Evolutionary conservation across 1,139 yeast species (phyloP).

Genomic region (Diutina catenulata): DNA sequence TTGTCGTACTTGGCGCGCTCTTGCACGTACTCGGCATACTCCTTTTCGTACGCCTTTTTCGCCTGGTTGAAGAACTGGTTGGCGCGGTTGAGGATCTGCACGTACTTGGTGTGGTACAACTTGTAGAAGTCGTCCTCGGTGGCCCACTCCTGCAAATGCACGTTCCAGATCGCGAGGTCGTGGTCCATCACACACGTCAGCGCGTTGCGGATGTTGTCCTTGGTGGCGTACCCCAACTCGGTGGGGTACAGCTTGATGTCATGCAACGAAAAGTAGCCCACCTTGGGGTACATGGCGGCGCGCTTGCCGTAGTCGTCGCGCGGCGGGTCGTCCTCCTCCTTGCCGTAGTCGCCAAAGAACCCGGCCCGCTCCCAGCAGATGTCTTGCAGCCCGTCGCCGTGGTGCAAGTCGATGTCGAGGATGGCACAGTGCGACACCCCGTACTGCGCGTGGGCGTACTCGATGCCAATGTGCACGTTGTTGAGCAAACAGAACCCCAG

Average conservation of each 20-base stretch:
- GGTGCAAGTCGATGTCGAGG: conserved; percentile 76
- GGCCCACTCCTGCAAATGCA: conserved; percentile 60
- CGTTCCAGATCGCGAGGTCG: conserved; percentile 74
- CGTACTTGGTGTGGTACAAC: conserved; percentile 52
- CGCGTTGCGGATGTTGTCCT: conserved; percentile 62
- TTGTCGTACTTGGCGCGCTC: conserved; percentile 19
- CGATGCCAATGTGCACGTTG: conserved; percentile 74
- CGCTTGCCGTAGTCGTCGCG: conserved; percentile 44
- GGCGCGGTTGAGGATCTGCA: conserved; percentile 54
- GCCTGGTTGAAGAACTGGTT: conserved; percentile 49
- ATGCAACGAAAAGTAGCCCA: conserved; percentile 78
- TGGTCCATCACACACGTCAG: conserved; percentile 76
- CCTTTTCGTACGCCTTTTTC: conserved; percentile 31
- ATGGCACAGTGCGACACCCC: conserved; percentile 74
- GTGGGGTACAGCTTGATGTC: conserved; percentile 85
- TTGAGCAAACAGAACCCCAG: conserved; percentile 81
- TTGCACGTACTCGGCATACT: conserved; percentile 21
- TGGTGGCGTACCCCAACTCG: conserved; percentile 66
- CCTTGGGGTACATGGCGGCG: conserved; percentile 45
- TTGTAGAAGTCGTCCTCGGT: conserved; percentile 54
- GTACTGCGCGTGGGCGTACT: conserved; percentile 57
- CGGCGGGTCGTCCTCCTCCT: conserved; percentile 27
- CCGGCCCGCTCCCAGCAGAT: conserved; percentile 78
- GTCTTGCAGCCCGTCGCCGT: conserved; percentile 90
- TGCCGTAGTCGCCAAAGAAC: conserved; percentile 39